Evolutionary conservation across 1,284 basidiomycete species (phyloP).

Genomic region (Porodaedalea pini): DNA sequence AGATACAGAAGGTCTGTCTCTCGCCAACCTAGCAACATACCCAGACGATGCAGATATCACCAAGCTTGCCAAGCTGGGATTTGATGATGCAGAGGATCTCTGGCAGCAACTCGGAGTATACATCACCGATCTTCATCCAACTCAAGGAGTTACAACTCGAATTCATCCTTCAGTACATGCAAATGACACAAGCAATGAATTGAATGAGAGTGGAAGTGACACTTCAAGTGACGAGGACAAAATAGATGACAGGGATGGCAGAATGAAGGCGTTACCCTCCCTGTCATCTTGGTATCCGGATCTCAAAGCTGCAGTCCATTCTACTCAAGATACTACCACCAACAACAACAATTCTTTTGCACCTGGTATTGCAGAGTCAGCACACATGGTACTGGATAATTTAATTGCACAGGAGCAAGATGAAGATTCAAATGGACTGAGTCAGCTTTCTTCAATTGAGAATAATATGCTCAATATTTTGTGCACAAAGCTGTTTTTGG

Average conservation of each 20-base stretch:
- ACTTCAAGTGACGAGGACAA: not conserved
- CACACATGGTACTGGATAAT: not conserved
- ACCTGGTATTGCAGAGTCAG: not conserved
- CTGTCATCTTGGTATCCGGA: not conserved
- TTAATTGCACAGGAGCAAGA: not conserved
- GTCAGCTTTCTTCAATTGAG: not conserved
- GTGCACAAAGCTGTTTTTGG: not conserved
- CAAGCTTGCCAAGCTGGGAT: slow-evolving; percentile 4
- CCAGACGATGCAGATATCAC: slow-evolving; percentile 18
- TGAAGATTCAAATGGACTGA: not conserved
- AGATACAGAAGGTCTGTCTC: slow-evolving; percentile 20
- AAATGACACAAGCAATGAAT: not conserved
- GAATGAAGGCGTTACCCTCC: not conserved
- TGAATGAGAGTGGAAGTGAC: no score
- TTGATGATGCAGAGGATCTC: slow-evolving; percentile 19
- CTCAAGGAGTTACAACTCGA: no score
- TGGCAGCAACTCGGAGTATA: not conserved
- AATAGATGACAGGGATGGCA: no score
- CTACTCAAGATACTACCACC: not conserved
- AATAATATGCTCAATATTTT: not conserved
- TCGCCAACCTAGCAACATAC: slow-evolving; percentile 17
- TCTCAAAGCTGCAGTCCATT: not conserved
- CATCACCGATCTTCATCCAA: not conserved
- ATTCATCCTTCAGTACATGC: not conserved
- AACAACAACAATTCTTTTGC: no score